Percentiles rank a stretch among this genome's conserved stretches.
phyloP scores from a whole-genome alignment of 345 rosid genomes.

The Eucalyptus globulus region DNA sequence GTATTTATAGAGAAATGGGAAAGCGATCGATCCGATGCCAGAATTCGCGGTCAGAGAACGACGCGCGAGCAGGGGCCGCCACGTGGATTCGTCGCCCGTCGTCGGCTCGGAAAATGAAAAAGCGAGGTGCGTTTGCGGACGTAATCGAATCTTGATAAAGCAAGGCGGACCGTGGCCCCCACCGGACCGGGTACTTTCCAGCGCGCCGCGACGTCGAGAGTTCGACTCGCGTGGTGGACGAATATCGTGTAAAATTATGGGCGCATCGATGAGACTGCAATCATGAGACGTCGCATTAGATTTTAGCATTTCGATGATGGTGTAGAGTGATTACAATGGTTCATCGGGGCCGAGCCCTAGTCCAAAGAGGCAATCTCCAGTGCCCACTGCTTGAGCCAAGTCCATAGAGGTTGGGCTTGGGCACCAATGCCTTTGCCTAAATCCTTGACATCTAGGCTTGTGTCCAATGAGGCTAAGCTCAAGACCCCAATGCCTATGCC shows the following conservation, averaged over 20 bases:
- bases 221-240: neutral
- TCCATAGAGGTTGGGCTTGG: neutral
- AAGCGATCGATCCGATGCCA: neutral
- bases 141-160: neutral
- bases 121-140: neutral
- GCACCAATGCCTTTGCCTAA: rapidly evolving
- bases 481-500: rapidly evolving
- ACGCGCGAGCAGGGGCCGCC: neutral
- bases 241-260: neutral
- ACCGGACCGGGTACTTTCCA: neutral
- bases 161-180: neutral
- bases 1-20: neutral
- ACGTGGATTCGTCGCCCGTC: neutral
- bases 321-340: neutral
- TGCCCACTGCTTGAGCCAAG: rapidly evolving
- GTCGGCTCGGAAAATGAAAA: neutral
- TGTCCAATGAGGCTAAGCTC: rapidly evolving
- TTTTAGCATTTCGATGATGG: neutral
- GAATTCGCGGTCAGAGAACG: neutral
- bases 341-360: neutral
- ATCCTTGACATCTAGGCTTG: rapidly evolving
- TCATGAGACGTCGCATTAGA: rapidly evolving
- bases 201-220: neutral
- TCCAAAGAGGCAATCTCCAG: rapidly evolving
- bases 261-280: neutral